A percentile compares a stretch with the other conserved stretches of the same genome.
These are phyloP conservation scores for Alternaria incomplexa DNA, from an alignment of 2,329 filamentous ascomycete genomes.

Conservation along the genomic window DNA sequence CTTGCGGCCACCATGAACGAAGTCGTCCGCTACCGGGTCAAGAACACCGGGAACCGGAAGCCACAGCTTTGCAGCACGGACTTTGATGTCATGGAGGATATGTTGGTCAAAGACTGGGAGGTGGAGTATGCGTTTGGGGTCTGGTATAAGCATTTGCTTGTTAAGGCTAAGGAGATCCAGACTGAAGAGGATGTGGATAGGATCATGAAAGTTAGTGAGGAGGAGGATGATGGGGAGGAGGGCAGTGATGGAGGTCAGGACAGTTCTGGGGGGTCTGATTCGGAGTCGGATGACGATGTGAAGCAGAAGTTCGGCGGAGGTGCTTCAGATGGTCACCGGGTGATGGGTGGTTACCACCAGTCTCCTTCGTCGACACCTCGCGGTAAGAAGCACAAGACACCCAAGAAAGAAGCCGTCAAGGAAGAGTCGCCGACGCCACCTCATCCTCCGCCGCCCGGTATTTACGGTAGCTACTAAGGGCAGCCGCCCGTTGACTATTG, in stretches of 20 bases:
- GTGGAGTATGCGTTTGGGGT: conserved; percentile 31
- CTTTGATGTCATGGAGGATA: conserved; percentile 44
- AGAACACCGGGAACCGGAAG: conserved; percentile 40
- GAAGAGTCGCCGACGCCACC: not conserved
- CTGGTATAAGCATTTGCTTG: conserved; percentile 40
- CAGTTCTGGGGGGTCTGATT: not conserved
- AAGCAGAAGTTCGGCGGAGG: conserved; percentile 2
- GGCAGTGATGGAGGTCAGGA: conserved; percentile 8
- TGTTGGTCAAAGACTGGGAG: conserved; percentile 34
- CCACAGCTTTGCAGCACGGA: conserved; percentile 41
- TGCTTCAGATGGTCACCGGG: conserved; percentile 4
- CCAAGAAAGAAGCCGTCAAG: not conserved
- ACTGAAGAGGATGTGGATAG: conserved; percentile 31
- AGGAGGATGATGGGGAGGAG: conserved; percentile 1
- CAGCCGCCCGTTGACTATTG: conserved; percentile 2
- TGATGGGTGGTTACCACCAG: conserved; percentile 9
- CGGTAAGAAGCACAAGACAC: conserved; percentile 10
- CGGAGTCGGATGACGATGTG: conserved; percentile 7
- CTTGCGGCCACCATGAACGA: conserved; percentile 35
- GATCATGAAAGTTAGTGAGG: conserved; percentile 21
- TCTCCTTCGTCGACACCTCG: not conserved
- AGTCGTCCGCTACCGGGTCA: conserved; percentile 38
- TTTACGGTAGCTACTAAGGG: not conserved
- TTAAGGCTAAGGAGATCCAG: conserved; percentile 16
- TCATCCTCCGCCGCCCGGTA: not conserved